These are phyloP conservation scores for Phytophthora rubi DNA, from an alignment of 352 stramenopile species.

Conservation along the genomic window DNA sequence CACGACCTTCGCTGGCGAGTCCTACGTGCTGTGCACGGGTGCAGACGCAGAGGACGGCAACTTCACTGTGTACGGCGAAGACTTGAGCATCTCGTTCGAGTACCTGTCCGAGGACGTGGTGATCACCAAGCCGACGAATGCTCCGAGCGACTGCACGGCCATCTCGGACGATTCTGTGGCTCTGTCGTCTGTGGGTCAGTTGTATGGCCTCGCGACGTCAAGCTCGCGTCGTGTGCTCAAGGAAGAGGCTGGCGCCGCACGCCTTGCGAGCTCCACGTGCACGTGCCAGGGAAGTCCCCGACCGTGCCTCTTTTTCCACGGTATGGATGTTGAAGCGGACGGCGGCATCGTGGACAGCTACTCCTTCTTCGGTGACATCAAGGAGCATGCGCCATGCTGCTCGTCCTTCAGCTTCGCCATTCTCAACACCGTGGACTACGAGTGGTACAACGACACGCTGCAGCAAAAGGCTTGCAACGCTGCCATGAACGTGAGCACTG, in stretches of 20 bases:
- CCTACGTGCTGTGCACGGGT: slow-evolving; percentile 54
- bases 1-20: slow-evolving; percentile 47
- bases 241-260: slow-evolving; percentile 25
- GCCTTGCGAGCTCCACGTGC: slow-evolving; percentile 41
- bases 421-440: slow-evolving; percentile 59
- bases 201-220: slow-evolving; percentile 31
- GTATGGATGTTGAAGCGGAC: slow-evolving; percentile 47
- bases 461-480: slow-evolving; percentile 49
- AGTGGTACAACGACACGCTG: slow-evolving; percentile 57
- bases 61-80: slow-evolving; percentile 51
- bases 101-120: slow-evolving; percentile 34
- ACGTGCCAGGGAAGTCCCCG: slow-evolving; percentile 42
- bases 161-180: slow-evolving; percentile 32
- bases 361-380: slow-evolving; percentile 55
- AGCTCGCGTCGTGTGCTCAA: slow-evolving; percentile 31
- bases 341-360: slow-evolving; percentile 43
- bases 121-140: slow-evolving; percentile 33
- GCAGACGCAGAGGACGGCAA: slow-evolving; percentile 24
- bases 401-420: slow-evolving; percentile 53
- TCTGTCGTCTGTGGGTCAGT: slow-evolving; percentile 36
- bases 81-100: slow-evolving; percentile 45
- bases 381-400: slow-evolving; percentile 61
- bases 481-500: slow-evolving; percentile 40
- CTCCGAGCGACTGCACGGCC: slow-evolving; percentile 34
- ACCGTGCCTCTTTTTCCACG: slow-evolving; percentile 64